Base-by-base conservation (phyloP, 306 rosid species). In the Gastrolobium bilobum region DNA sequence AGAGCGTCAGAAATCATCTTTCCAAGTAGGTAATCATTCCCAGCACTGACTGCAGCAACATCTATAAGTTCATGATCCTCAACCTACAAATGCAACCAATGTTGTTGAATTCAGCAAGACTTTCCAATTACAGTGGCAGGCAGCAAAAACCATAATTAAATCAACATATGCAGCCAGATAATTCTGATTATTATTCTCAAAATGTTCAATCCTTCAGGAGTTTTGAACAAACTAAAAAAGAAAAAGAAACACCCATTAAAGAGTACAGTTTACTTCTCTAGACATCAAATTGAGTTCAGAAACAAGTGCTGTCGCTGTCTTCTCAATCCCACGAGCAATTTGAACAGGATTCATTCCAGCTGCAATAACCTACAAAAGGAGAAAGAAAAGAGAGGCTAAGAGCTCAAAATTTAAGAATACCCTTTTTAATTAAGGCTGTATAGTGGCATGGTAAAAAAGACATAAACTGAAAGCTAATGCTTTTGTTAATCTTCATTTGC, bases 331-430 rank as follows among this genome's bases (percentile, higher is more conserved):
- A 7, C 97, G 91, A 68, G 90, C 88, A 84, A 94, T 84, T 88
- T 94, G 99, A 76, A 92, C 79, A 67, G 99, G 99, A 83, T 92
- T 94, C 92, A 88, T 85, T 77, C 97, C 97, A 70, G 95, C 90
- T 43, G 97, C 90, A 87, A 88, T 88, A 84, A 94, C 91, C 98
- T 92, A 87, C 37, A 76, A 84, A 77, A 10, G 63, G 48, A 34
- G 26, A 79, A 63, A 33, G 10, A 30, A 39, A 75, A 59, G 50
- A 29, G 34, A 34, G 7, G 29, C 42, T 62, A 66, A 64, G 10
- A 56, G 26, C 4, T 47, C 53, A 74, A 61, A 54, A 29, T 5
- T 70, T 51, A 40, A 74, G 44, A 47, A 69, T 6, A 31, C 62
- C 39, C 30, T 14, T 43, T 73, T 44, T 10, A 13, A 20, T 20